Conservation (phyloP, 1,139 yeast species). For the Hyphopichia buzzinii region DNA sequence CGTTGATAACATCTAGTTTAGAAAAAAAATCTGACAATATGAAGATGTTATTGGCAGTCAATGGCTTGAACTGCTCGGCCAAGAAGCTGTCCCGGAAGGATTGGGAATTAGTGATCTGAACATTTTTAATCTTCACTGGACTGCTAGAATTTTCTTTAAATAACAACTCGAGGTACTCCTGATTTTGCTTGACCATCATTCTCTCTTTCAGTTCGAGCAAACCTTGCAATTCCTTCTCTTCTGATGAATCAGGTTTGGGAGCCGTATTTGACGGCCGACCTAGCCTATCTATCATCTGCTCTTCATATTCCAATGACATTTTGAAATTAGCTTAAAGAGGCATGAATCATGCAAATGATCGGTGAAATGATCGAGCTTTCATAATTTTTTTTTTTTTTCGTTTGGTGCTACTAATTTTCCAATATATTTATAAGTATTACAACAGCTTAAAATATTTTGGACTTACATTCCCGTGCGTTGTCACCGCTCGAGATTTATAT, state of each 20-base stretch:
- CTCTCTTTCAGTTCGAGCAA: conserved; percentile 31
- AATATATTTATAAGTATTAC: no score
- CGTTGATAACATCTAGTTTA: conserved; percentile 42
- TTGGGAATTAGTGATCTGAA: conserved; percentile 56
- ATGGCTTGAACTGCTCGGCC: conserved; percentile 52
- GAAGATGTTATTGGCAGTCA: conserved; percentile 32
- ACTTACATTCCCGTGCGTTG: no score
- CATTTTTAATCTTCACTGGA: conserved; percentile 45
- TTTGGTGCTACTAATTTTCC: no score
- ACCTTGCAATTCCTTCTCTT: conserved; percentile 32
- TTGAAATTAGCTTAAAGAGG: no score
- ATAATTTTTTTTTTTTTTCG: no score
- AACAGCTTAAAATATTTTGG: no score
- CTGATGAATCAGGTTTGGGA: conserved; percentile 13
- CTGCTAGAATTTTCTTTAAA: conserved; percentile 40
- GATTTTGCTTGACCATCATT: conserved; percentile 38
- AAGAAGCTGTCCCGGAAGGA: conserved; percentile 53
- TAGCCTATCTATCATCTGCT: conserved; percentile 28
- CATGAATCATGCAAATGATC: background rate
- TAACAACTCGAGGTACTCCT: conserved; percentile 37
- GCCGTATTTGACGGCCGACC: conserved; percentile 10
- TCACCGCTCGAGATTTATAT: no score
- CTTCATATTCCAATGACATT: conserved; percentile 28
- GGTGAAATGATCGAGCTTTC: no score
- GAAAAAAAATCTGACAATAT: conserved; percentile 38